Evolutionary conservation across 1,284 basidiomycete genomes (phyloP), one percentile per base, ranked within the genome.

Genomic region (Tylopilus orsonianus): DNA sequence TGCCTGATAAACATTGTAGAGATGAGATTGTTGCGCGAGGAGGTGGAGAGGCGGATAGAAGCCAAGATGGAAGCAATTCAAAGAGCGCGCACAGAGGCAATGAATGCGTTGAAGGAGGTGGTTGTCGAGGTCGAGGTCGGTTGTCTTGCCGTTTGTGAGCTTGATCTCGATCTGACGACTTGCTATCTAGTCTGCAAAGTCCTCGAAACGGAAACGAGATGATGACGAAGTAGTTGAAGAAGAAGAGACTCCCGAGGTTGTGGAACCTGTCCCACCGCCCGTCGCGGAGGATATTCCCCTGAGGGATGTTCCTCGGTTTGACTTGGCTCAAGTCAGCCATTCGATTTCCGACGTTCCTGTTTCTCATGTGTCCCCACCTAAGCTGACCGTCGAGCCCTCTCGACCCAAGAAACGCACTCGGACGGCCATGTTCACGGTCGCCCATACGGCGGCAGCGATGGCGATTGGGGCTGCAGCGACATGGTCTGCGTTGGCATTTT

Each of bases 401-500:
- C 55, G 64, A 33, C 76, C 77, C 43, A 72, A 69, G 37, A 78
- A 80, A 56, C 75, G 80, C 12, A 6, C n/a, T n/a, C n/a, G n/a
- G n/a, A n/a, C n/a, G n/a, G n/a, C n/a, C n/a, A n/a, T n/a, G n/a
- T n/a, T n/a, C n/a, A n/a, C n/a, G n/a, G n/a, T n/a, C n/a, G n/a
- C n/a, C n/a, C n/a, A n/a, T n/a, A n/a, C n/a, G n/a, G 77, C 79
- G 5, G 77, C 79, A 3, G 78, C 77, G 22, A 75, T 81, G 27
- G 75, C 77, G 0, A 61, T 87, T 33, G 85, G 84, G 24, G 84
- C 83, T 14, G 78, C 81, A 12, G 79, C 78, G 7, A 75, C 83
- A n/a, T n/a, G n/a, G n/a, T n/a, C n/a, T n/a, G n/a, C n/a, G n/a
- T n/a, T n/a, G n/a, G n/a, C n/a, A n/a, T n/a, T n/a, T n/a, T n/a